phyloP scores from a whole-genome alignment of 164 flowering plant species.

The Vitis riparia region DNA sequence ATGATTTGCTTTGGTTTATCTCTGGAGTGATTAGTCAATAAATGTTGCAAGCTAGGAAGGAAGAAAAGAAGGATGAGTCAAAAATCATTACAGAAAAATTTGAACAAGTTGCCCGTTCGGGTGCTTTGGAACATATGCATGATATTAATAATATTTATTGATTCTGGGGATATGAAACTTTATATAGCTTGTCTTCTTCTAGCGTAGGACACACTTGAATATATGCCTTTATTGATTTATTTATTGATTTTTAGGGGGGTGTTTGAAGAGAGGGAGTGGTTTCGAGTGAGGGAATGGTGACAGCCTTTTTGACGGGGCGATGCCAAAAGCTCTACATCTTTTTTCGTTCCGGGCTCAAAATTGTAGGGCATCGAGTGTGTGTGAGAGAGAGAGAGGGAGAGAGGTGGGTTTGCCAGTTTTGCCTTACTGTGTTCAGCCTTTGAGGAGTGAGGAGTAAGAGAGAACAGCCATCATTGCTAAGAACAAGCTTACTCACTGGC shows the following conservation, averaged over 20 bases:
- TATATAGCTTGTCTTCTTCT: constrained; percentile 6
- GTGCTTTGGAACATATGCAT: neutral
- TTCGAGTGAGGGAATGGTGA: constrained; percentile 2
- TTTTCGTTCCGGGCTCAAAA: constrained; percentile 16
- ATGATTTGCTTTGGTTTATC: too few relatives aligned
- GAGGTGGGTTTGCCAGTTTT: constrained; percentile 5
- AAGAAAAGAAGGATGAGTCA: too few relatives aligned
- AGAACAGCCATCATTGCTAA: constrained; percentile 20
- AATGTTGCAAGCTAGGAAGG: too few relatives aligned
- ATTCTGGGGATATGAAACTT: constrained; percentile 1
- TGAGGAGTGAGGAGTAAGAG: constrained; percentile 6
- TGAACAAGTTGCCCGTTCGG: too few relatives aligned
- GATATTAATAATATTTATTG: neutral
- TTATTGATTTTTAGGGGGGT: too few relatives aligned
- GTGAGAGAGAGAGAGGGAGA: constrained; percentile 1
- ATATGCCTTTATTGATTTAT: constrained; percentile 8
- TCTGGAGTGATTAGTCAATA: too few relatives aligned
- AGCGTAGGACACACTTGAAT: constrained; percentile 13
- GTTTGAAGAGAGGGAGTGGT: neutral
- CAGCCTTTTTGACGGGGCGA: constrained; percentile 7
- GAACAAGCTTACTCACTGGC: constrained; percentile 21
- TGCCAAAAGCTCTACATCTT: constrained; percentile 15
- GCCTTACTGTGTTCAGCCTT: constrained; percentile 11
- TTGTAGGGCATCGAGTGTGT: constrained; percentile 5
- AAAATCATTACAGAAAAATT: too few relatives aligned